A percentile compares a stretch with the other conserved stretches of the same genome.
Conservation (phyloP, 2,329 filamentous ascomycete species). For the Penicillium digitatum region DNA sequence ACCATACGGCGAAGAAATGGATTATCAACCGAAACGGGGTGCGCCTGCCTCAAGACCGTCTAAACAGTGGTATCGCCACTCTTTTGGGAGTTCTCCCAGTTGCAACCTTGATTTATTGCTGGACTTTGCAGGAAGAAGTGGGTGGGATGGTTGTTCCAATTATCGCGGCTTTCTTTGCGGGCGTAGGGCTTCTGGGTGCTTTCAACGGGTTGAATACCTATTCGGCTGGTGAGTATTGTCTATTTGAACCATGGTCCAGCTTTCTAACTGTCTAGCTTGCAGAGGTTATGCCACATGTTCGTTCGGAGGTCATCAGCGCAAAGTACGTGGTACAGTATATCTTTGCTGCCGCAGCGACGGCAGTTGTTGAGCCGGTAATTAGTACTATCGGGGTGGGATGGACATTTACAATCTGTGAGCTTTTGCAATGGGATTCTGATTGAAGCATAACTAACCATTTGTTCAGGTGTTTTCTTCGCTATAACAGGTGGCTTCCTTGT, state of each 20-base stretch:
- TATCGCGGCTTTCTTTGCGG: constrained; percentile 68
- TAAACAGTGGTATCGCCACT: constrained; percentile 57
- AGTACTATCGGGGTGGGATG: constrained; percentile 71
- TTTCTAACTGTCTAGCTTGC: background rate
- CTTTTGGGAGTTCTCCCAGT: constrained; percentile 56
- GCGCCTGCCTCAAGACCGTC: constrained; percentile 64
- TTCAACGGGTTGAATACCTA: constrained; percentile 76
- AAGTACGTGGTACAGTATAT: constrained; percentile 77
- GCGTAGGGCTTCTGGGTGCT: constrained; percentile 67
- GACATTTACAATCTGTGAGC: constrained; percentile 67
- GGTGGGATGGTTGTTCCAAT: constrained; percentile 60
- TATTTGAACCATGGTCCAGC: rapidly evolving
- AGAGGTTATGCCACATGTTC: constrained; percentile 45
- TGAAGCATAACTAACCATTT: constrained; percentile 13
- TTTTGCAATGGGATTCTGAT: constrained; percentile 20
- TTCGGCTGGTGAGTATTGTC: constrained; percentile 27
- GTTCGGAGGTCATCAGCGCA: constrained; percentile 71
- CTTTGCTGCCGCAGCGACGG: constrained; percentile 66
- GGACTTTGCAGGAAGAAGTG: constrained; percentile 54
- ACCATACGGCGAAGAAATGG: constrained; percentile 61
- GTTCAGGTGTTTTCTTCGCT: constrained; percentile 28
- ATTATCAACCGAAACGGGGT: constrained; percentile 55
- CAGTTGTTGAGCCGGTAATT: constrained; percentile 67
- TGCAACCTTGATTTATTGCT: constrained; percentile 65
- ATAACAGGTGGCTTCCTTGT: constrained; percentile 29